phyloP scores from a whole-genome alignment of 352 stramenopile genomes.

The Pythium volutum region DNA sequence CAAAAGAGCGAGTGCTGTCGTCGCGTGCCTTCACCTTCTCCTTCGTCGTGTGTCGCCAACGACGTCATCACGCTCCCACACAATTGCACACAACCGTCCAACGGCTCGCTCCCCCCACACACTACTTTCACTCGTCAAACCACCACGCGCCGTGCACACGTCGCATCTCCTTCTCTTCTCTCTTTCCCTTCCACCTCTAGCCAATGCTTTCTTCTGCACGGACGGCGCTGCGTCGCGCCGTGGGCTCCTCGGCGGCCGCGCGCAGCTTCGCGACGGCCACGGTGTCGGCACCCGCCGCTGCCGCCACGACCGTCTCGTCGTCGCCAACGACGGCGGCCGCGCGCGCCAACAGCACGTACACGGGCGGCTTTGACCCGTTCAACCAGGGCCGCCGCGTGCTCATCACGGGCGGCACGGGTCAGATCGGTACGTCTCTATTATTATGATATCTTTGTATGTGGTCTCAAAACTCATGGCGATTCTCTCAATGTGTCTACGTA shows the following conservation, averaged over 20 bases:
- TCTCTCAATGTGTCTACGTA: conserved; percentile 6
- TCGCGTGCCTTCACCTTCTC: not conserved
- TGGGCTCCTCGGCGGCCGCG: not conserved
- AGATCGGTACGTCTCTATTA: conserved; percentile 47
- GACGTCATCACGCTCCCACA: not conserved
- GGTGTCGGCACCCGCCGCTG: not conserved
- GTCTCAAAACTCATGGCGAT: not conserved
- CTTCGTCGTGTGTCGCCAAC: not conserved
- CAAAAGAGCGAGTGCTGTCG: not conserved
- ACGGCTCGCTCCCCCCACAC: not conserved
- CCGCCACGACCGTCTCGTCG: not conserved
- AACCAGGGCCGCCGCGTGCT: conserved; percentile 62
- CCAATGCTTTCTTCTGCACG: conserved; percentile 10
- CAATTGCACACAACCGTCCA: too few species aligned
- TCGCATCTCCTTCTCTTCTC: not conserved
- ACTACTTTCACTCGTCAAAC: conserved; percentile 1
- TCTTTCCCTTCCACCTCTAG: not conserved
- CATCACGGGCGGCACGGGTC: conserved; percentile 74
- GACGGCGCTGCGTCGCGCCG: conserved; percentile 6
- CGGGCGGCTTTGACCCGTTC: conserved; percentile 49
- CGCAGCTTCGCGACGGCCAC: conserved; percentile 14
- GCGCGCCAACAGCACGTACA: conserved; percentile 39
- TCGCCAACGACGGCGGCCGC: conserved; percentile 9
- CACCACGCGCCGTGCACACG: not conserved
- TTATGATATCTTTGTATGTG: not conserved